Evolutionary conservation across 352 stramenopile genomes (phyloP), one percentile per base, ranked within the genome.

Genomic region (Globisporangium okanoganense): DNA sequence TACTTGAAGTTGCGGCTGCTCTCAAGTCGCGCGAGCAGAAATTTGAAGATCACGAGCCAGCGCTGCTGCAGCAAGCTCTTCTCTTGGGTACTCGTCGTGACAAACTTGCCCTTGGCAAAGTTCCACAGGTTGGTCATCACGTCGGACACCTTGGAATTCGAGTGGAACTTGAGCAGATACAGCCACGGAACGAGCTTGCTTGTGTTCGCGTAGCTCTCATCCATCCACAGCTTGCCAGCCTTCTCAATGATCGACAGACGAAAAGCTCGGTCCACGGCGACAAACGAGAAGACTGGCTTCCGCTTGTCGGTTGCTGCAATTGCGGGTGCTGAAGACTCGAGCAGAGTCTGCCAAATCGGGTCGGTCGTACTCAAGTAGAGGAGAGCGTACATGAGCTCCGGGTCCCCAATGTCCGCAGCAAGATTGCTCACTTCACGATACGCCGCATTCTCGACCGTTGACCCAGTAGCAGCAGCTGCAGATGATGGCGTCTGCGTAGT

Each of bases 401-500:
- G 79, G 44, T 94, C 80, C 8, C 85, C 85, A 25, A 94, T 73
- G 49, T 91, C 85, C 12, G 85, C 85, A 45, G 82, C 82, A 25
- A 94, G 72, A 51, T 91, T 90, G 69, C 85, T 92, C 10, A 94
- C 82, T 70, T 94, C 85, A 24, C 85, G 82, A 59, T 94, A 94
- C 2, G 82, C 84, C 24, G 78, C 80, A 58, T 94, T 94, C 52
- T 90, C 80, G 20, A 94, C 74, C 0, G 66, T 78, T 40, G 55
- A 62, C 10, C 38, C 56, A 31, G 66, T 61, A 22, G 43, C 48
- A 5, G 59, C 55, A 10, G 68, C 58, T 13, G 62, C 57, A 44
- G 52, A 5, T 31, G 45, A n/a, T n/a, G n/a, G 18, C 6, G 47
- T 14, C 25, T 54, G 47, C 12, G 58, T 10, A 4, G 49, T n/a